phyloP scores from a whole-genome alignment of 345 rosid species.

The Pugionium dolabratum region DNA sequence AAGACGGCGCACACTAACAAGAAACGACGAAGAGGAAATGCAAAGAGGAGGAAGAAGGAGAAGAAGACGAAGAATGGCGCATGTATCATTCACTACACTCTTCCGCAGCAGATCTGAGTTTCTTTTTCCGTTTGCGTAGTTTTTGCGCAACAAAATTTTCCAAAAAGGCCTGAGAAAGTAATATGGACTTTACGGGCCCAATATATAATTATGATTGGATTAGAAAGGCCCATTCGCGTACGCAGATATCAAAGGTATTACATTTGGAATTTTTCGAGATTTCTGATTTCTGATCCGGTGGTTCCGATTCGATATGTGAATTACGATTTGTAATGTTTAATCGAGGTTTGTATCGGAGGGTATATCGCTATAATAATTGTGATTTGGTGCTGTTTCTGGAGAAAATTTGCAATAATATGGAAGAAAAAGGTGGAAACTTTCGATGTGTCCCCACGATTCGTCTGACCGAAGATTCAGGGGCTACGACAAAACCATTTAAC shows the following conservation, averaged over 20 bases:
- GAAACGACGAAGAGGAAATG: constrained; percentile 36
- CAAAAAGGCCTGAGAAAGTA: not conserved
- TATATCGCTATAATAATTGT: not conserved
- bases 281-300: no score
- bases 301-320: no score
- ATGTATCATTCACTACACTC: constrained; percentile 39
- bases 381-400: constrained; percentile 3
- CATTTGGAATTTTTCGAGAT: no score
- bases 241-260: no score
- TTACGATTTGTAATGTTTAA: no score
- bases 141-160: constrained; percentile 8
- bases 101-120: constrained; percentile 21
- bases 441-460: constrained; percentile 23
- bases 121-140: not conserved
- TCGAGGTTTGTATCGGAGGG: not conserved
- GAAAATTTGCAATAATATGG: constrained; percentile 1
- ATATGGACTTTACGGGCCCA: constrained; percentile 13
- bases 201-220: not conserved
- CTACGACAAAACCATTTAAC: constrained; percentile 19
- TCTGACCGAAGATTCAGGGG: not conserved
- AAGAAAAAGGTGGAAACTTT: constrained; percentile 23
- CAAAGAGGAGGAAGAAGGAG: constrained; percentile 19
- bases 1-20: constrained; percentile 49
- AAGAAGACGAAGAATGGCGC: constrained; percentile 12
- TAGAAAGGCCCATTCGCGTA: not conserved